Percentiles rank a stretch among this genome's conserved stretches.
Evolutionary conservation across 2,329 filamentous ascomycete species (phyloP).

Genomic region (Parascedosporium putredinis): DNA sequence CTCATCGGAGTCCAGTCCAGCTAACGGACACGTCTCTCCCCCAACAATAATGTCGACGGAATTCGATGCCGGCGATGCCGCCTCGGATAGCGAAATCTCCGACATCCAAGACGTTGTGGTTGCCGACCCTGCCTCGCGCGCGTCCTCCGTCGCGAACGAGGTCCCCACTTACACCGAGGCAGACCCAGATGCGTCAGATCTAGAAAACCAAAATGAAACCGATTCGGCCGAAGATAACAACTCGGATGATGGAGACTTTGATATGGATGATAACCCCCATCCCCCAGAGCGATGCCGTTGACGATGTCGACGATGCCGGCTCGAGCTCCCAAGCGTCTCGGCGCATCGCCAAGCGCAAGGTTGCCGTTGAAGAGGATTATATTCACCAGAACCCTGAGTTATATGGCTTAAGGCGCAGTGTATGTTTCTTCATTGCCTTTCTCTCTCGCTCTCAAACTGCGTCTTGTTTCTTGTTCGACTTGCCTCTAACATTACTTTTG

Average conservation of each 20-base stretch:
- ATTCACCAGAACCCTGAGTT: slow-evolving; percentile 89
- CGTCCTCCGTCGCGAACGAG: slow-evolving; percentile 32
- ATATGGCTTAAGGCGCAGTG: slow-evolving; percentile 88
- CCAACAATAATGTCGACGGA: slow-evolving; percentile 4
- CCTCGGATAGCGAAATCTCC: slow-evolving; percentile 67
- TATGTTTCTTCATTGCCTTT: slow-evolving; percentile 34
- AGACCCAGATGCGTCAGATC: slow-evolving; percentile 26
- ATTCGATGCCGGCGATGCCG: slow-evolving; percentile 21
- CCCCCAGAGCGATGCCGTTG: slow-evolving; percentile 16
- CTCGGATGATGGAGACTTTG: slow-evolving; percentile 65
- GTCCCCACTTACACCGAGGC: slow-evolving; percentile 23
- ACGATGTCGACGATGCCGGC: slow-evolving; percentile 29
- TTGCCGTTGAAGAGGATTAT: slow-evolving; percentile 62
- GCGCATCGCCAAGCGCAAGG: slow-evolving; percentile 63
- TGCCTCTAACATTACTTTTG: slow-evolving; percentile 9
- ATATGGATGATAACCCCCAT: slow-evolving; percentile 52
- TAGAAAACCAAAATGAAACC: slow-evolving; percentile 29
- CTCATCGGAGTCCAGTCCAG: slow-evolving; percentile 49
- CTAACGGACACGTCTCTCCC: slow-evolving; percentile 56
- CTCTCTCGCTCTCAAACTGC: background rate
- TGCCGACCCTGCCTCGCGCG: slow-evolving; percentile 33
- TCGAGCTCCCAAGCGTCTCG: slow-evolving; percentile 64
- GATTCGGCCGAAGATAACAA: slow-evolving; percentile 42
- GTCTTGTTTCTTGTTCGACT: background rate
- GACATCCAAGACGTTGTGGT: slow-evolving; percentile 46